Evolutionary conservation across 495 filamentous ascomycete species (phyloP).

Genomic region (Aspergillus heteromorphus): DNA sequence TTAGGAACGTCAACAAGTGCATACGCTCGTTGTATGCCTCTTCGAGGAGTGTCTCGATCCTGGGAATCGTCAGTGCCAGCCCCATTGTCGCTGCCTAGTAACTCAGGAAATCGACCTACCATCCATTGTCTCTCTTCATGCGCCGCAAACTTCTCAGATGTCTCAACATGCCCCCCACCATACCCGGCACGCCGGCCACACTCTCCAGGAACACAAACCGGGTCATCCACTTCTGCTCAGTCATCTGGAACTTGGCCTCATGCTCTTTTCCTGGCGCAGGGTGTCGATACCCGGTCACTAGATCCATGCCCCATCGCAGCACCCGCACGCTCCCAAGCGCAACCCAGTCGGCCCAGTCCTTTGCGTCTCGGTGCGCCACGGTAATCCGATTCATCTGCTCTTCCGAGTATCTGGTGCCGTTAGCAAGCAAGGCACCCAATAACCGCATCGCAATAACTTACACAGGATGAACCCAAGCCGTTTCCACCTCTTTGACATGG

Average conservation of each 20-base stretch:
- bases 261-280: constrained; percentile 44
- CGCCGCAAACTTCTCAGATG: constrained; percentile 78
- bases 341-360: constrained; percentile 61
- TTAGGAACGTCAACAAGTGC: constrained; percentile 92
- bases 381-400: constrained; percentile 58
- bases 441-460: constrained; percentile 15
- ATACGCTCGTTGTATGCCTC: constrained; percentile 95
- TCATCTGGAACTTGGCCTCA: constrained; percentile 54
- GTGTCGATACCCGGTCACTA: constrained; percentile 68
- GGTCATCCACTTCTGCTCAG: constrained; percentile 69
- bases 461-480: constrained; percentile 42
- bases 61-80: no score
- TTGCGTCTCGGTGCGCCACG: constrained; percentile 62
- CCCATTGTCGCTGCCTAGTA: neutral
- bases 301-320: constrained; percentile 62
- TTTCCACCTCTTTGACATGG: constrained; percentile 31
- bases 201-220: constrained; percentile 91
- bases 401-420: constrained; percentile 49
- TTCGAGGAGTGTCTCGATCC: constrained; percentile 91
- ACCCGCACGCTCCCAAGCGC: constrained; percentile 58
- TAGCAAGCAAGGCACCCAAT: neutral
- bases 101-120: constrained; percentile 42
- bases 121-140: constrained; percentile 91
- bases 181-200: constrained; percentile 91
- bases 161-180: constrained; percentile 91